Evolutionary conservation across 2,329 filamentous ascomycete genomes (phyloP).

Genomic region (Acrocalymma vagum): DNA sequence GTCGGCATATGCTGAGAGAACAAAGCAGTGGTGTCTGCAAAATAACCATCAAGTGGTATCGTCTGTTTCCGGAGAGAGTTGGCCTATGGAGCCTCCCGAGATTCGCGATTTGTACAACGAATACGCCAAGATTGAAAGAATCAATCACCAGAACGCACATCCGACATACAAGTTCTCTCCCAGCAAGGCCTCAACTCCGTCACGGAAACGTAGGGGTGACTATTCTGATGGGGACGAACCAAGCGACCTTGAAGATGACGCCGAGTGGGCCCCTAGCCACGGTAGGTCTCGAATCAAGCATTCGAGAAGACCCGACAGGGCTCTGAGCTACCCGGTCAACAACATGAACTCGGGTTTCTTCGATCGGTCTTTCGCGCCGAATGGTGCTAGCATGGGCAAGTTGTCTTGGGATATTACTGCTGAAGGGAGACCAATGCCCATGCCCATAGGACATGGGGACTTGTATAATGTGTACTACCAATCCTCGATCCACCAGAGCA

Average conservation of each 20-base stretch:
- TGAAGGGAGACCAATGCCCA: constrained; percentile 58
- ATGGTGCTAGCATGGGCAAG: constrained; percentile 47
- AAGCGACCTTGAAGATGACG: constrained; percentile 54
- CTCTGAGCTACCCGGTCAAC: constrained; percentile 34
- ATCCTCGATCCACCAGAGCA: constrained; percentile 54
- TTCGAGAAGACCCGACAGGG: constrained; percentile 32
- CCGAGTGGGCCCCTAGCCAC: constrained; percentile 46
- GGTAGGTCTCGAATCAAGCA: constrained; percentile 29
- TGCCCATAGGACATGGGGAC: constrained; percentile 54
- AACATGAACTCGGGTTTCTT: constrained; percentile 33
- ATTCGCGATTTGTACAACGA: constrained; percentile 79
- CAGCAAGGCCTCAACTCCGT: constrained; percentile 66
- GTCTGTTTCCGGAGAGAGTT: constrained; percentile 83
- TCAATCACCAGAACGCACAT: constrained; percentile 85
- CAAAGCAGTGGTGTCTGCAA: constrained; percentile 80
- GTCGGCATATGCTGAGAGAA: constrained; percentile 87
- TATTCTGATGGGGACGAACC: constrained; percentile 48
- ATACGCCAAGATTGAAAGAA: constrained; percentile 80
- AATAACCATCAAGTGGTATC: constrained; percentile 97
- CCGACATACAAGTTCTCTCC: constrained; percentile 95
- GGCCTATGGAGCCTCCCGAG: constrained; percentile 79
- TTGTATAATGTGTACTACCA: constrained; percentile 62
- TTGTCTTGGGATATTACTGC: constrained; percentile 63
- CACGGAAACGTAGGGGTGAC: constrained; percentile 59
- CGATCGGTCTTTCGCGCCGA: constrained; percentile 36